These are phyloP conservation scores for Starmerella roubikii DNA, from an alignment of 805 yeast genomes.

Conservation along the genomic window DNA sequence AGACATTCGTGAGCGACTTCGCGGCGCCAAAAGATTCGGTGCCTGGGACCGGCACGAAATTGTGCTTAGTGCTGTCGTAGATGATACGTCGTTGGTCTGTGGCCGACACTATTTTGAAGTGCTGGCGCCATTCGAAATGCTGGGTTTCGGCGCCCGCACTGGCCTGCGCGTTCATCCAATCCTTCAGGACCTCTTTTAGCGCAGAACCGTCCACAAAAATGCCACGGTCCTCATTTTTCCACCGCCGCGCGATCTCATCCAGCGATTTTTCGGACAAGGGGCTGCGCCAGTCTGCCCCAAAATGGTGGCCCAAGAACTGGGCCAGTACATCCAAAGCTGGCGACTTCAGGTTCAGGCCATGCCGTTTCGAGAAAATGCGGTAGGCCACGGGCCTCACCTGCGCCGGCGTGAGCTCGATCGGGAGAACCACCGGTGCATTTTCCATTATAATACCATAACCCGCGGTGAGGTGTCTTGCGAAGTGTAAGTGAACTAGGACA, in stretches of 20 bases:
- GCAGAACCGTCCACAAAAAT: constrained; percentile 70
- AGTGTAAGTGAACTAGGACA: too few relatives aligned
- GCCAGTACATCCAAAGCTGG: constrained; percentile 66
- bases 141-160: background rate
- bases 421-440: constrained; percentile 37
- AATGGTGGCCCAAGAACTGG: constrained; percentile 56
- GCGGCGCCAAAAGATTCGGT: constrained; percentile 13
- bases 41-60: constrained; percentile 32
- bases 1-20: constrained; percentile 19
- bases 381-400: constrained; percentile 85
- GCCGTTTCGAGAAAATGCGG: constrained; percentile 77
- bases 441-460: too few relatives aligned
- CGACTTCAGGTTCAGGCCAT: constrained; percentile 79
- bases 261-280: constrained; percentile 46
- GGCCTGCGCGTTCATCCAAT: constrained; percentile 28
- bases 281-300: constrained; percentile 80
- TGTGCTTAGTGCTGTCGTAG: constrained; percentile 34
- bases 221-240: constrained; percentile 88
- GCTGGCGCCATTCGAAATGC: constrained; percentile 54
- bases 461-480: too few relatives aligned
- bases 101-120: constrained; percentile 52
- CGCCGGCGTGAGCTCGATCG: constrained; percentile 65
- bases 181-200: constrained; percentile 48
- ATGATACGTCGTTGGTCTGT: constrained; percentile 32
- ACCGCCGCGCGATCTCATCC: constrained; percentile 63